Evolutionary conservation across 306 rosid species (phyloP), one percentile per base, ranked within the genome.

Genomic region (Erythrophleum fordii): DNA sequence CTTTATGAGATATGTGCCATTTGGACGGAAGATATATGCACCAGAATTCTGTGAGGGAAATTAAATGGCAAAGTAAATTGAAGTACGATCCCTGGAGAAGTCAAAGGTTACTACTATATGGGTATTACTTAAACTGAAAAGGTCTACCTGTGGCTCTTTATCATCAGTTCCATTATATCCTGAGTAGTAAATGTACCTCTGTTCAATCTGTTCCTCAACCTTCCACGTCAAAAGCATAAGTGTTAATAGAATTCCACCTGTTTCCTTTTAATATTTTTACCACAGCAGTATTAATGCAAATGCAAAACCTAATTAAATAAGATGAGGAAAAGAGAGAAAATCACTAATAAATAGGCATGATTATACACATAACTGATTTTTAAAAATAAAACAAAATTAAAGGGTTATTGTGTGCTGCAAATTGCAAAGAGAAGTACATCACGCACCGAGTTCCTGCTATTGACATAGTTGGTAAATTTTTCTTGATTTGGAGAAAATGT

Each of bases 21-120:
- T 89, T 49, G 92, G 92, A 74, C 92, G 92, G 70, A 89, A 89
- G 77, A 89, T 11, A 31, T 86, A 89, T 25, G 92, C 92, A 22
- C 92, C 92, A 29, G 92, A 78, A 77, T 87, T 87, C 90, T 87
- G 87, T 22, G 35, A 53, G 66, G 74, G 37, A 81, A 73, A 81
- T 73, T 35, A 83, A 73, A 74, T 48, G 37, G 16, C 70, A 29
- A 34, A 53, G 78, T 81, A 70, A 69, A 31, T 53, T 59, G 59
- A 52, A 42, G 56, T 28, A 56, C 11, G 35, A 58, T 20, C n/a
- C 64, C 12, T 1, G 51, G 49, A 62, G 73, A 81, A 53, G 71
- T 52, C 53, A 73, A 80, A 71, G 18, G 80, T 76, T 59, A 65
- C 77, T 29, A 68, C 72, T 26, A 79, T 53, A 77, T 52, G 59